Conservation (phyloP, 768 basidiomycete species). For the Chalciporus pseudorubinellus region DNA sequence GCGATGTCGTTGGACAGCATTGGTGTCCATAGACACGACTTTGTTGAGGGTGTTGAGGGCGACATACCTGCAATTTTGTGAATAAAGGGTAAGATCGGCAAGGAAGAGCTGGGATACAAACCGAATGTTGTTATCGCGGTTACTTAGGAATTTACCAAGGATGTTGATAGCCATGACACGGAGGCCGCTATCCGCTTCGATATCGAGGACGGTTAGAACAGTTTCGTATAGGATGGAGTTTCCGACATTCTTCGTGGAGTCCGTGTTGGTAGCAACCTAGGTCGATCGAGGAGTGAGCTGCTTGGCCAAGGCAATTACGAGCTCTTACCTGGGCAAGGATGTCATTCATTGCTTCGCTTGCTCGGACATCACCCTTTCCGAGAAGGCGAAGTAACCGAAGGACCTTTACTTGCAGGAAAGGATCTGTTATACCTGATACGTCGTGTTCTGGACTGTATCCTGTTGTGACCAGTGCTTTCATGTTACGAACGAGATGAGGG, state of each 20-base stretch:
- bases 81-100: slow-evolving; percentile 2
- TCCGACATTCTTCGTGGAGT: slow-evolving; percentile 96
- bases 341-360: slow-evolving; percentile 97
- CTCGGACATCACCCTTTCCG: slow-evolving; percentile 78
- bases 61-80: slow-evolving; percentile 67
- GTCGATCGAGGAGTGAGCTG: slow-evolving; percentile 2
- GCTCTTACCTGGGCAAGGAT: slow-evolving; percentile 83
- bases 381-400: slow-evolving; percentile 86
- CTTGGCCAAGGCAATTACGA: neutral
- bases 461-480: slow-evolving; percentile 92
- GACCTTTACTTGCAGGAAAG: slow-evolving; percentile 92
- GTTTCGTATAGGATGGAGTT: slow-evolving; percentile 98
- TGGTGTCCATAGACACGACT: slow-evolving; percentile 96
- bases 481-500: slow-evolving; percentile 87
- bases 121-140: slow-evolving; percentile 99
- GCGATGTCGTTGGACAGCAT: slow-evolving; percentile 95
- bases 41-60: slow-evolving; percentile 98
- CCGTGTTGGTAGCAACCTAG: slow-evolving; percentile 98
- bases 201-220: slow-evolving; percentile 92
- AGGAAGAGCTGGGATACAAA: slow-evolving; percentile 35
- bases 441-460: slow-evolving; percentile 99
- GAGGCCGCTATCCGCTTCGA: slow-evolving; percentile 92
- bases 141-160: slow-evolving; percentile 95
- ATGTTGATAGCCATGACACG: slow-evolving; percentile 99
- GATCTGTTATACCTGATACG: slow-evolving; percentile 98